Evolutionary conservation across 768 basidiomycete genomes (phyloP).

Genomic region (Hericium erinaceus): DNA sequence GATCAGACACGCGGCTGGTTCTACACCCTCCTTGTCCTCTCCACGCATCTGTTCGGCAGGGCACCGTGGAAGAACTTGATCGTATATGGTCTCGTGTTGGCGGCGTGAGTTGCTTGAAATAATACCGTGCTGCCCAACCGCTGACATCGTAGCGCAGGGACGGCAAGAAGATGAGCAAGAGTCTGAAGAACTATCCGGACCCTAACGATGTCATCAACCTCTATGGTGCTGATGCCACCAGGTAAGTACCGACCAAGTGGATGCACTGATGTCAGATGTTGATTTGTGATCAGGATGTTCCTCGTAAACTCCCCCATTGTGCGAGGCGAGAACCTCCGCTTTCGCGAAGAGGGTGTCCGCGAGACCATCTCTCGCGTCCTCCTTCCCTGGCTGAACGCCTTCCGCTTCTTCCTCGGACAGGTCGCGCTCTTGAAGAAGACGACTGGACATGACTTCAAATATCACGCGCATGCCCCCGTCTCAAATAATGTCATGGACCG

Average conservation of each 20-base stretch:
- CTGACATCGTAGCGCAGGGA: conserved; percentile 40
- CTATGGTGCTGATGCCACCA: conserved; percentile 93
- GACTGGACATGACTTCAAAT: conserved; percentile 66
- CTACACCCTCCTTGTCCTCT: conserved; percentile 92
- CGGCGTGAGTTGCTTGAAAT: conserved; percentile 47
- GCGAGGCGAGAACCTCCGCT: conserved; percentile 93
- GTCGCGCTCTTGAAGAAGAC: conserved; percentile 79
- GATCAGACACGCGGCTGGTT: conserved; percentile 99
- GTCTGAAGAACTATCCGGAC: conserved; percentile 93
- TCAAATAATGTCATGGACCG: conserved; percentile 96
- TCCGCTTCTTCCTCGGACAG: conserved; percentile 99
- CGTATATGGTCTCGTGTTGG: conserved; percentile 90
- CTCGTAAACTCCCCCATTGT: conserved; percentile 98
- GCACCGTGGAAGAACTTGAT: conserved; percentile 99
- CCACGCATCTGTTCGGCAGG: conserved; percentile 87
- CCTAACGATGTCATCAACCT: conserved; percentile 83
- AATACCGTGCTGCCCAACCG: not conserved
- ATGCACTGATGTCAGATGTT: not conserved
- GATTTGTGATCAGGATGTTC: conserved; percentile 62
- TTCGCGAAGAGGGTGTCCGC: conserved; percentile 96
- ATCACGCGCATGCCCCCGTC: conserved; percentile 76
- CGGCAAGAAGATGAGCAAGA: conserved; percentile 99
- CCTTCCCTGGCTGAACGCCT: conserved; percentile 95
- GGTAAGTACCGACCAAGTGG: conserved; percentile 31
- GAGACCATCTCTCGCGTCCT: conserved; percentile 96